phyloP scores from a whole-genome alignment of 179 eudicot species.

The Beta corolliflora region DNA sequence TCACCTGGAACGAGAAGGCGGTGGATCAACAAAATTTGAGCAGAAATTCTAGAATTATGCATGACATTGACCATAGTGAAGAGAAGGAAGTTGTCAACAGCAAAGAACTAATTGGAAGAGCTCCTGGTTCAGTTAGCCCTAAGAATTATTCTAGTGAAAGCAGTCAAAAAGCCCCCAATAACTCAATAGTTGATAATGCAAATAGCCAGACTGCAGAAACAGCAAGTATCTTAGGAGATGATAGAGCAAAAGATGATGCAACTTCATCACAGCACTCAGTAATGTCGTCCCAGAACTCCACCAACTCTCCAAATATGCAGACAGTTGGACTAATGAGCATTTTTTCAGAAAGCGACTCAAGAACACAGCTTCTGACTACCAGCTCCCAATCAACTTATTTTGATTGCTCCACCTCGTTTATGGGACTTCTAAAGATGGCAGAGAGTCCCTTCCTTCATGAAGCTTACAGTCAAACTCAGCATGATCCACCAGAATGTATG shows the following conservation, averaged over 20 bases:
- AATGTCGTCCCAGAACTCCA: slow-evolving; percentile 55
- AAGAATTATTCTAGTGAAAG: slow-evolving; percentile 38
- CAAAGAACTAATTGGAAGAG: slow-evolving; percentile 34
- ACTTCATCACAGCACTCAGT: slow-evolving; percentile 60
- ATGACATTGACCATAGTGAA: slow-evolving; percentile 32
- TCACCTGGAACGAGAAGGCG: slow-evolving; percentile 39
- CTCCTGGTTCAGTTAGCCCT: slow-evolving; percentile 29
- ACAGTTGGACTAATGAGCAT: slow-evolving; percentile 33
- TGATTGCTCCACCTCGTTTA: slow-evolving; percentile 43
- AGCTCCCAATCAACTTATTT: slow-evolving; percentile 30
- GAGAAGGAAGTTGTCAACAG: slow-evolving; percentile 46
- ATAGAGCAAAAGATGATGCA: slow-evolving; percentile 47
- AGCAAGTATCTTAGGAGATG: slow-evolving; percentile 39
- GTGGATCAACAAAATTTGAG: slow-evolving; percentile 35
- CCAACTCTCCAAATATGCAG: slow-evolving; percentile 42
- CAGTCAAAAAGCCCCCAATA: slow-evolving; percentile 29
- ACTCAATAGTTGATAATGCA: slow-evolving; percentile 30
- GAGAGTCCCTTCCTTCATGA: slow-evolving; percentile 36
- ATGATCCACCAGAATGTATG: slow-evolving; percentile 20
- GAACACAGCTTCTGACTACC: slow-evolving; percentile 29
- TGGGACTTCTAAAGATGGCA: slow-evolving; percentile 56
- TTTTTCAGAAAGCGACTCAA: slow-evolving; percentile 38
- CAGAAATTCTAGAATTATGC: slow-evolving; percentile 35
- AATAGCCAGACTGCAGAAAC: slow-evolving; percentile 32
- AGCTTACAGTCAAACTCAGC: slow-evolving; percentile 23